Conservation (phyloP, 257 asterid species). For the Solanum chaucha region DNA sequence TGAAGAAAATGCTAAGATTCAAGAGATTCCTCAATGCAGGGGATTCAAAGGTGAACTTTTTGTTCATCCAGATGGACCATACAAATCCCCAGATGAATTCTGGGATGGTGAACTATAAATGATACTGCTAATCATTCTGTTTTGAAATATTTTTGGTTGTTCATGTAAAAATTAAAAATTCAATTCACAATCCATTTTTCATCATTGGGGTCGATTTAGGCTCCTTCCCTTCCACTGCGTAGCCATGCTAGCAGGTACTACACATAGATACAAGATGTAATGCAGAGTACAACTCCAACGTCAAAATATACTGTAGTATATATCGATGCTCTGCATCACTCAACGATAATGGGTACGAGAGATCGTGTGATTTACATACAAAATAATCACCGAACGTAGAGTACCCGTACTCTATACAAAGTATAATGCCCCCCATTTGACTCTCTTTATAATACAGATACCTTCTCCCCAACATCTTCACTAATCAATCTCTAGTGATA, state of each 20-base stretch:
- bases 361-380: conserved; percentile 3
- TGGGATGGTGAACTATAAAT: conserved; percentile 47
- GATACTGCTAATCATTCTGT: not conserved
- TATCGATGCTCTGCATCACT: not conserved
- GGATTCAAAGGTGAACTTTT: conserved; percentile 6
- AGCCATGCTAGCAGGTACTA: not conserved
- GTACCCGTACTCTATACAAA: not conserved
- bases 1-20: conserved; percentile 26
- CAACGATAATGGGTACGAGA: not conserved
- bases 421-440: not conserved
- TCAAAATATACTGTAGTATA: not conserved
- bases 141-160: not conserved
- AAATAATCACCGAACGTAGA: not conserved
- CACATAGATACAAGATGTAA: not conserved
- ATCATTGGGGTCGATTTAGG: not conserved
- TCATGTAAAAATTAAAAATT: too few relatives aligned
- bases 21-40: conserved; percentile 24
- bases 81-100: conserved; percentile 26
- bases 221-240: not conserved
- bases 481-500: not conserved
- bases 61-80: conserved; percentile 24
- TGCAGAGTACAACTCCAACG: not conserved
- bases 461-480: not conserved
- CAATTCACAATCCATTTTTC: not conserved
- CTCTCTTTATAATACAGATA: not conserved